phyloP scores from a whole-genome alignment of 2,329 filamentous ascomycete genomes.

The Fusarium virguliforme region DNA sequence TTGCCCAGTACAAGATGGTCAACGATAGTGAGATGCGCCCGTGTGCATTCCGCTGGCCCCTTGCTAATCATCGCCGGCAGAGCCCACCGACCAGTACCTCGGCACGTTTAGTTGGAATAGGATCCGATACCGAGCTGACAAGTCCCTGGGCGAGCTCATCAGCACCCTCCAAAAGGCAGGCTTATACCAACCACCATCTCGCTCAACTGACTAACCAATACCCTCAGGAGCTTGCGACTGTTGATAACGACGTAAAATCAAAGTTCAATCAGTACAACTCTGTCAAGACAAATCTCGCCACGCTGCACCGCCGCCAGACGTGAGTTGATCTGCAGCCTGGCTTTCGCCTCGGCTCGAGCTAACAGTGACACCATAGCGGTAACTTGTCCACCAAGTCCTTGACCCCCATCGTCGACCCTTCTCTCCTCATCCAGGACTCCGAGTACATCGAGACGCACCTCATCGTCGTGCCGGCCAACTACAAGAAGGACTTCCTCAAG shows the following conservation, averaged over 20 bases:
- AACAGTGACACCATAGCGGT: slow-evolving; percentile 69
- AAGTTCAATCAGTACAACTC: slow-evolving; percentile 97
- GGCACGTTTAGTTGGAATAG: slow-evolving; percentile 96
- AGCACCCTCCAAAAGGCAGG: slow-evolving; percentile 88
- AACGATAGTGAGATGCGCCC: slow-evolving; percentile 82
- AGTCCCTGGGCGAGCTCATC: slow-evolving; percentile 88
- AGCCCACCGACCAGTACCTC: slow-evolving; percentile 95
- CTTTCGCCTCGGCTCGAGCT: slow-evolving; percentile 11
- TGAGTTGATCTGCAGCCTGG: slow-evolving; percentile 58
- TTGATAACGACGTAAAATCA: slow-evolving; percentile 95
- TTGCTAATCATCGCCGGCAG: slow-evolving; percentile 65
- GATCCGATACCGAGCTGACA: slow-evolving; percentile 95
- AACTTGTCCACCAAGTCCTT: slow-evolving; percentile 96
- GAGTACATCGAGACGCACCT: slow-evolving; percentile 98
- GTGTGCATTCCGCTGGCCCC: not conserved
- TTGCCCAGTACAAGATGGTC: slow-evolving; percentile 90
- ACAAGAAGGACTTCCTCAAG: slow-evolving; percentile 89
- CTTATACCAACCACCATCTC: not conserved
- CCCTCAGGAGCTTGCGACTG: slow-evolving; percentile 84
- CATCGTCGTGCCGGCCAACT: slow-evolving; percentile 85
- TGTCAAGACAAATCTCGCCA: slow-evolving; percentile 86
- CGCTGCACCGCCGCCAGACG: slow-evolving; percentile 91
- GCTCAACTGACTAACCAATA: slow-evolving; percentile 23
- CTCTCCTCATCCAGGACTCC: slow-evolving; percentile 86
- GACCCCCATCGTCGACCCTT: slow-evolving; percentile 87